Conservation (phyloP, 2,329 filamentous ascomycete species). For the Nemania bipapillata region DNA sequence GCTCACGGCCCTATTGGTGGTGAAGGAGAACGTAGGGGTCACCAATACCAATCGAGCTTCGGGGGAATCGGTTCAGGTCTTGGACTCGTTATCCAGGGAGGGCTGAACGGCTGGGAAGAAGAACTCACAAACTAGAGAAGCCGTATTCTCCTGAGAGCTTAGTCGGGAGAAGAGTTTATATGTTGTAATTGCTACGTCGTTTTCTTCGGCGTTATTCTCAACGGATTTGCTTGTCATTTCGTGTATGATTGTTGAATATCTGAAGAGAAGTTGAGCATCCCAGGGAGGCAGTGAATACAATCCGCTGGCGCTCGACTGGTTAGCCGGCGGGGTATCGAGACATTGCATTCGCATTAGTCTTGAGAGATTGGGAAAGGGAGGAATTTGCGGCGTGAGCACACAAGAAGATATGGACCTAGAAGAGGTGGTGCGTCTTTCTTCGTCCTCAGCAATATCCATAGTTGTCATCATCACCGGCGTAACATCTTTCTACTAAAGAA, state of each 20-base stretch:
- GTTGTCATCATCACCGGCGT: conserved; percentile 41
- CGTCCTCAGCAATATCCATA: conserved; percentile 28
- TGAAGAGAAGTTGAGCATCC: conserved; percentile 30
- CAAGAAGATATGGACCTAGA: neutral
- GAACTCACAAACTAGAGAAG: conserved; percentile 67
- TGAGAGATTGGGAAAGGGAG: conserved; percentile 12
- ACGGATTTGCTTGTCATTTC: conserved; percentile 44
- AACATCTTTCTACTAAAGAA: conserved; percentile 39
- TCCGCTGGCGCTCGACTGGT: neutral
- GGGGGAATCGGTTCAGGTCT: conserved; percentile 69
- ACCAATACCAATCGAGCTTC: conserved; percentile 73
- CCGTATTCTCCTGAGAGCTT: conserved; percentile 17
- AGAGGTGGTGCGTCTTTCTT: conserved; percentile 30
- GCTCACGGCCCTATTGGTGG: conserved; percentile 59
- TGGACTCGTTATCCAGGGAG: conserved; percentile 71
- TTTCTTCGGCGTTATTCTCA: conserved; percentile 48
- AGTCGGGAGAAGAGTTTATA: conserved; percentile 44
- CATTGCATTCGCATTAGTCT: conserved; percentile 3
- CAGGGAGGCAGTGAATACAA: conserved; percentile 11
- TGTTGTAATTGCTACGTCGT: conserved; percentile 57
- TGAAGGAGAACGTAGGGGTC: conserved; percentile 69
- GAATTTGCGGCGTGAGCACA: conserved; percentile 22
- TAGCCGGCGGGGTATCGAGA: conserved; percentile 19
- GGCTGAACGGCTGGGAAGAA: conserved; percentile 75
- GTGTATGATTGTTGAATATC: conserved; percentile 52